Evolutionary conservation across 2,329 filamentous ascomycete species (phyloP), one percentile per base, ranked within the genome.

Genomic region (Eutypa lata): DNA sequence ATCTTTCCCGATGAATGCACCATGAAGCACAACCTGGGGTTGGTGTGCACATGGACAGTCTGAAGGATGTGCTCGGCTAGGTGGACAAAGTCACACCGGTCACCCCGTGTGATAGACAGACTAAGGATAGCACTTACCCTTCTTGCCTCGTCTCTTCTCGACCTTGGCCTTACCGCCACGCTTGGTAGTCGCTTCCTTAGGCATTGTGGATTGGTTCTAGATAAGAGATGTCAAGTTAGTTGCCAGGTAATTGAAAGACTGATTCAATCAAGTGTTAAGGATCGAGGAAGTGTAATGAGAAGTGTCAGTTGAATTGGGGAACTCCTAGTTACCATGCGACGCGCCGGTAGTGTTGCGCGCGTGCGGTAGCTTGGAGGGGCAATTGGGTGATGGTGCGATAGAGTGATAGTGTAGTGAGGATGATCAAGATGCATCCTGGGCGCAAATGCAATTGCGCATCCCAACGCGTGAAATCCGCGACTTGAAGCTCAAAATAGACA

Each of bases 111-210:
- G 13, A 31, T 21, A 28, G 8, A 33, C 31, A 49, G 43, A 33
- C 26, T 7, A 24, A 11, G n/a, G 16, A 11, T 26, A 13, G 4
- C n/a, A 71, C 78, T 65, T 70, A 83, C 80, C 80, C 79, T 84
- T 84, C 80, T 84, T 84, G 68, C 61, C 65, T 57, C 80, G 77
- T 68, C 75, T 75, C 77, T 80, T 82, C 69, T 77, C 75, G 54
- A 73, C 75, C 78, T 82, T 81, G 63, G 68, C 59, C 64, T 69
- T 70, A 62, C 76, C 78, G 60, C 76, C 78, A 60, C 76, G 76
- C 75, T 82, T 84, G 58, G 76, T 70, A 48, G 77, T 71, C 7
- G 16, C 42, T 64, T 78, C 80, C 76, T 84, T 84, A 65, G 81
- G 79, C 81, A 84, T 84, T 59, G 66, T 82, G 75, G 66, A 22